Base-by-base conservation (phyloP, 2,329 filamentous ascomycete genomes). In the Ceratocystiopsis minuta region DNA sequence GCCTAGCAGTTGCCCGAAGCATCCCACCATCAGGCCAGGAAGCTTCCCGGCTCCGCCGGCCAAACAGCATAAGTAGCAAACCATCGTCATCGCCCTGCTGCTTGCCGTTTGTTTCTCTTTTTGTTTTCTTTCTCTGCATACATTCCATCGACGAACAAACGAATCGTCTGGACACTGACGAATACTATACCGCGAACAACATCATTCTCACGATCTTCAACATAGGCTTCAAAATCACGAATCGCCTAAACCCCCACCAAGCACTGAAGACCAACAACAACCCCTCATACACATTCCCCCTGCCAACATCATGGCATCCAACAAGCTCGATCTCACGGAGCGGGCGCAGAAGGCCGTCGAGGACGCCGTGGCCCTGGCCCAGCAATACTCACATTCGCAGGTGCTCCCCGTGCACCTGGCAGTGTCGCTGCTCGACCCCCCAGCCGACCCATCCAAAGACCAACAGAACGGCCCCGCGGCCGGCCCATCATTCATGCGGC, bases 301-400 rank as follows among this genome's bases (percentile, higher is more conserved):
- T 28, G 24, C 24, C 24, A 28, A 28, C n/a, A 49, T 38, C 57
- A 84, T 86, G 80, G 73, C 71, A 60, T 72, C 77, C 41, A 73
- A 77, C 41, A 74, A 78, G 54, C 84, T 87, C 78, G 80, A 92
- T 58, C 95, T 95, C 59, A 98, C 90, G 50, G 88, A 96, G 63
- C 70, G 82, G 63, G 90, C 84, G 50, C 82, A 87, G 57, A 84
- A 88, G 65, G 82, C 88, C 54, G 70, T 98, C 57, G 75, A 82
- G 54, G 85, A 95, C 59, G 83, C 87, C 59, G 87, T 90, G 68
- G 68, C 73, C 46, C 70, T 96, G 53, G 86, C 88, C 51, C 78
- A 86, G 60, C 80, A 90, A 64, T 93, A 96, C 58, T 75, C 76
- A 34, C 90, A 98, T 64, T 78, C 85, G 35, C 88, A 98, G 60